Evolutionary conservation across 768 basidiomycete genomes (phyloP).

Genomic region (Pholiota microspora): DNA sequence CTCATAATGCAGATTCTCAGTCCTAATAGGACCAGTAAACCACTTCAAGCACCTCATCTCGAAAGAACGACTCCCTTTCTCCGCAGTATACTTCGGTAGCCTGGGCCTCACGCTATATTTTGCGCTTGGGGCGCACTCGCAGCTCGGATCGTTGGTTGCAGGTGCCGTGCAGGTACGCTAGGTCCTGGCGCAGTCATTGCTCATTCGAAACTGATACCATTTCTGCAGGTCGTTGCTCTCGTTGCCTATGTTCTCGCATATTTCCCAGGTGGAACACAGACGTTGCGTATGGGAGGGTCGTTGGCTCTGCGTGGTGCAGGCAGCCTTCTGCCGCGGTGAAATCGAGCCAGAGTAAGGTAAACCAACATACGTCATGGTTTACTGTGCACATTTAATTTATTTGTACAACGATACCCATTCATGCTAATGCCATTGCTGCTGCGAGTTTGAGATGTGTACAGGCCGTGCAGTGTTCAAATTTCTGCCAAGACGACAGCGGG

Average conservation of each 20-base stretch:
- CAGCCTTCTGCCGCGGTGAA: slow-evolving; percentile 75
- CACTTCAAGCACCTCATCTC: slow-evolving; percentile 88
- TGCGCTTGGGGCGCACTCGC: slow-evolving; percentile 80
- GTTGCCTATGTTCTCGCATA: slow-evolving; percentile 90
- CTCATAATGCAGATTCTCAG: slow-evolving; percentile 56
- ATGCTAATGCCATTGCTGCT: no score
- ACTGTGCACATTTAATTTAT: no score
- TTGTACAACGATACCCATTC: no score
- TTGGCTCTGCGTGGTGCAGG: slow-evolving; percentile 84
- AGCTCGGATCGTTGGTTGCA: slow-evolving; percentile 80
- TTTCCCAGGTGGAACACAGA: slow-evolving; percentile 88
- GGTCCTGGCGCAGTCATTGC: no score
- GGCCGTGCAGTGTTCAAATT: no score
- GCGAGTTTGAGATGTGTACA: no score
- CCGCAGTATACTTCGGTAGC: slow-evolving; percentile 77
- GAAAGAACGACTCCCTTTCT: slow-evolving; percentile 82
- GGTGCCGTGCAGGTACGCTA: slow-evolving; percentile 72
- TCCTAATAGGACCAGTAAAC: slow-evolving; percentile 88
- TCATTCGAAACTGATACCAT: no score
- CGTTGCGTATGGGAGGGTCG: slow-evolving; percentile 75
- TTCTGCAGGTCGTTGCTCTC: slow-evolving; percentile 68
- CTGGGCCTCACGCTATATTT: slow-evolving; percentile 90
- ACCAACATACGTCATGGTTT: no score
- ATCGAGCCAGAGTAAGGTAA: not conserved
- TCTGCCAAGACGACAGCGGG: no score